Evolutionary conservation across 306 rosid genomes (phyloP), one percentile per base, ranked within the genome.

Genomic region (Gynostemma pentaphyllum): DNA sequence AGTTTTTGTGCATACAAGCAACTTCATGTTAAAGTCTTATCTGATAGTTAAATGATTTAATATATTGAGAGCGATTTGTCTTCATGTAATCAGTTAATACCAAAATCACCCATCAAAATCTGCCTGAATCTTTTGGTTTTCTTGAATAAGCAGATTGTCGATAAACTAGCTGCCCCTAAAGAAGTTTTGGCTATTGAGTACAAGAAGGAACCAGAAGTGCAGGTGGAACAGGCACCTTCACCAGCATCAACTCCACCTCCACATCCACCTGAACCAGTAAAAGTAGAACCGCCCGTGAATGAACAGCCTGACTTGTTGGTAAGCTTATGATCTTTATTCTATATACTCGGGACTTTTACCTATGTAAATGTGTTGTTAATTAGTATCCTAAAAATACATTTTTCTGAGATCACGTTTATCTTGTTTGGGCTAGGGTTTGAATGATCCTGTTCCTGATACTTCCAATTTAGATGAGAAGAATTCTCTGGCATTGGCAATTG

Each of bases 281-380:
- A 94, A 78, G 94, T 75, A 65, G 97, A 86, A 80, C 76, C 79
- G 30, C 80, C 87, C 52, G 86, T 80, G 19, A 80, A 72, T 42
- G 87, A 86, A 79, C 91, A 87, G 30, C 88, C 95, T 23, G 97
- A 94, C 78, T 76, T 94, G 63, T 78, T 94, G 94, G 99, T 94
- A 89, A 76, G 45, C 72, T 47, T 46, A 40, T 50, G 34, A 34
- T 64, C 2, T 28, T 11, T 53, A 32, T 22, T 23, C 32, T 37
- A 37, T n/a, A 41, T 41, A 34, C n/a, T 46, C 16, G 24, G 22
- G 22, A 26, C 30, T 29, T 30, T 53, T 55, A 14, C 62, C 40
- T n/a, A 29, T 8, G 22, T 12, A 52, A 52, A 52, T 51, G 5
- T 21, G 11, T 26, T 27, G 27, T 8, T 21, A 5, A 51, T 12